Evolutionary conservation across 1,284 basidiomycete species (phyloP), one percentile per base, ranked within the genome.

Genomic region (Fomitopsis schrenkii): DNA sequence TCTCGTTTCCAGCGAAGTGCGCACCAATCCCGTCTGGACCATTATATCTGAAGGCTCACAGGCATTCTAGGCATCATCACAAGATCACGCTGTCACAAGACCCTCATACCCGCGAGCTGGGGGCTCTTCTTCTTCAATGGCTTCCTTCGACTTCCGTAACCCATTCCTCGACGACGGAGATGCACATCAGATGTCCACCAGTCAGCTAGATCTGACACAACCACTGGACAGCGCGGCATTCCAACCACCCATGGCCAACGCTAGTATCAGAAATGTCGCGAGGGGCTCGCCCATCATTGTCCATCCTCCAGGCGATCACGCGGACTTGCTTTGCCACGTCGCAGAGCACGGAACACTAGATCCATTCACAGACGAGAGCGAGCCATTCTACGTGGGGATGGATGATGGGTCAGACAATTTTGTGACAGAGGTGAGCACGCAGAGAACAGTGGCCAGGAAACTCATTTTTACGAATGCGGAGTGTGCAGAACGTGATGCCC

Each of bases 121-220:
- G 5, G 53, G 53, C 36, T 59, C 61, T 4, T 59, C 61, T 4
- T 58, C 45, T 26, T 61, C 60, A 6, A 57, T 35, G 14, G 57
- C 9, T 19, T 59, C 61, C 8, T 26, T 57, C 28, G 42, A 58
- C 17, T 50, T 63, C 35, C 62, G 59, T 30, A 63, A 63, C 35
- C 62, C 62, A 2, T 63, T 63, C 38, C 40, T 40, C 1, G 19
- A 55, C 10, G 26, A 63, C 26, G 62, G 17, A 17, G 55, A 63
- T 10, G 42, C 50, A 28, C 14, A 42, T 19, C 42, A 22, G 28
- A 54, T 42, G 59, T 26, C 55, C 22, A 30, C 48, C 5, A 63
- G 62, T 35, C 62, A 62, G 22, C 36, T 58, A 17, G 61, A 41
- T 10, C 36, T 60, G 38, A 58, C 53, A 8, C 22, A 42, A 22